Evolutionary conservation across 805 yeast species (phyloP).

Genomic region (Wickerhamiella dianesei): DNA sequence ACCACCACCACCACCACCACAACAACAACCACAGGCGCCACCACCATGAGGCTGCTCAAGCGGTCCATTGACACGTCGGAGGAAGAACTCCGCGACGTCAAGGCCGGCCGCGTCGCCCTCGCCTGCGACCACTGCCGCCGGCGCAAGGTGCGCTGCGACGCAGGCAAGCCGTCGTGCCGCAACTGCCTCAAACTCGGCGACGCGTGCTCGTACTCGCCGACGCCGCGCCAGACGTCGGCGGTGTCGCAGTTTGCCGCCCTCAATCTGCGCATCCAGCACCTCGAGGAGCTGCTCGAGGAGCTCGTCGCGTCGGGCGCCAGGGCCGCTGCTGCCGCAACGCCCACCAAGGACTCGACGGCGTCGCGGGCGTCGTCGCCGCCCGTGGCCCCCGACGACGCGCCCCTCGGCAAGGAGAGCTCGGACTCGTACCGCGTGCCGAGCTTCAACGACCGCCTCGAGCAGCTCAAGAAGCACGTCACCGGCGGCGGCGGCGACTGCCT

Average conservation of each 20-base stretch:
- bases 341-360: too few relatives aligned
- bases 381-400: too few relatives aligned
- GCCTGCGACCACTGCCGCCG: constrained; percentile 82
- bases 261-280: background rate
- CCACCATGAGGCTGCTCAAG: background rate
- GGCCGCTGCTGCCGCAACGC: background rate
- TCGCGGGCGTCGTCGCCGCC: too few relatives aligned
- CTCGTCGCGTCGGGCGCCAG: background rate
- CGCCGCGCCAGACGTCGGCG: background rate
- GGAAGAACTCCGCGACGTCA: background rate
- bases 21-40: background rate
- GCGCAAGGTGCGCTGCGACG: constrained; percentile 61
- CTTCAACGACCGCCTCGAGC: background rate
- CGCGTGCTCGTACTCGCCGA: constrained; percentile 40
- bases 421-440: background rate
- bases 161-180: constrained; percentile 49
- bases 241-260: background rate
- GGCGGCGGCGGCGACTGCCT: background rate
- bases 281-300: background rate
- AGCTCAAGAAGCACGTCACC: background rate
- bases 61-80: background rate
- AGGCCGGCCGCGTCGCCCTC: constrained; percentile 30
- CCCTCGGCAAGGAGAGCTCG: background rate
- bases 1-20: background rate
- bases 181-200: constrained; percentile 66